Conservation (phyloP, 2,329 filamentous ascomycete genomes). For the Aspergillus quadricinctus region DNA sequence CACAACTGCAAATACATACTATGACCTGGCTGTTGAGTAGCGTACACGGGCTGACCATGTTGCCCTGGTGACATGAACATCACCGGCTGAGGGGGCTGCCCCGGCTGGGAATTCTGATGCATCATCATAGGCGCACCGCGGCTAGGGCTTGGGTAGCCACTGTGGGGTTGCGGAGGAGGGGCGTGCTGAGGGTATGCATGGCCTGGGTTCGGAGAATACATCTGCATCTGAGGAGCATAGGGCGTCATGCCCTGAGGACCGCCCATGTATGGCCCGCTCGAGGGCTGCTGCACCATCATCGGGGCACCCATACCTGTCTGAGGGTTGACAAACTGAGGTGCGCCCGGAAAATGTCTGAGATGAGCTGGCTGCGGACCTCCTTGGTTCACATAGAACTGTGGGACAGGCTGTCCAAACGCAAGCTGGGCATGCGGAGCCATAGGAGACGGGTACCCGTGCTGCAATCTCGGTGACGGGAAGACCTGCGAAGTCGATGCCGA, state of each 20-base stretch:
- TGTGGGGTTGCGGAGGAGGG: constrained; percentile 52
- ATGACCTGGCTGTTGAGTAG: constrained; percentile 65
- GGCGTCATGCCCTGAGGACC: constrained; percentile 67
- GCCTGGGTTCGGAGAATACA: constrained; percentile 74
- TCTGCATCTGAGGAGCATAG: constrained; percentile 68
- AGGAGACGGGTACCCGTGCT: constrained; percentile 63
- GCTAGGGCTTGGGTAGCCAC: constrained; percentile 83
- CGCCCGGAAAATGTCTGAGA: constrained; percentile 68
- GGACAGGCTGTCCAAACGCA: constrained; percentile 67
- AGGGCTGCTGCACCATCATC: constrained; percentile 78
- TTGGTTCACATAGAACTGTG: constrained; percentile 66
- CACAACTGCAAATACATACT: constrained; percentile 55
- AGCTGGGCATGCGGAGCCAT: constrained; percentile 67
- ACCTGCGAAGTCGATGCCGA: constrained; percentile 78
- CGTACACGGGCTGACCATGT: constrained; percentile 70
- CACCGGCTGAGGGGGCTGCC: constrained; percentile 65
- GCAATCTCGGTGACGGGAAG: constrained; percentile 77
- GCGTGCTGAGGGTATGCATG: constrained; percentile 60
- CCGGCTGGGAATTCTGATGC: constrained; percentile 89
- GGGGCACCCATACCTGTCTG: constrained; percentile 68
- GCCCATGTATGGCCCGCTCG: constrained; percentile 65
- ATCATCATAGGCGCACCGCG: constrained; percentile 89
- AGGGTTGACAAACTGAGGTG: constrained; percentile 66
- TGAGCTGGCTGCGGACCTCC: constrained; percentile 66
- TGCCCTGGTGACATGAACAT: constrained; percentile 71